phyloP scores from a whole-genome alignment of 2,329 filamentous ascomycete species.

The Fusarium sp. region DNA sequence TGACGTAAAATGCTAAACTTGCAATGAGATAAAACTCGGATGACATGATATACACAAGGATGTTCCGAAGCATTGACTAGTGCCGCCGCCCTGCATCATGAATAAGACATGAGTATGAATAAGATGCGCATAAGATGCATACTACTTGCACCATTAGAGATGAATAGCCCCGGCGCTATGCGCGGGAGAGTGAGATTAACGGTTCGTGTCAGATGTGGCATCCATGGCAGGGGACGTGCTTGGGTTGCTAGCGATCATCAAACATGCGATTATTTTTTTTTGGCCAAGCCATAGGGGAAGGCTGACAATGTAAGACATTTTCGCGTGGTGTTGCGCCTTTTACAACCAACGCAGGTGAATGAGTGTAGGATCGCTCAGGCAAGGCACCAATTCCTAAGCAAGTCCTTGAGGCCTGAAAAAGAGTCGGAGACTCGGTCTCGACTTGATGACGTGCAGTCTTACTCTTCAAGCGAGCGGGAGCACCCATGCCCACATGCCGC shows the following conservation, averaged over 20 bases:
- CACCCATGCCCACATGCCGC: conserved; percentile 35
- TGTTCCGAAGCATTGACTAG: conserved; percentile 5
- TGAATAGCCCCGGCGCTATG: conserved; percentile 35
- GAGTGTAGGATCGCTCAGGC: conserved; percentile 6
- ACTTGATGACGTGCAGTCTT: conserved; percentile 45
- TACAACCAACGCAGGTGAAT: background rate
- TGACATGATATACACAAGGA: conserved; percentile 6
- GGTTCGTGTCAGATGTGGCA: conserved; percentile 41
- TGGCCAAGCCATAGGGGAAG: conserved; percentile 8
- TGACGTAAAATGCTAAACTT: background rate
- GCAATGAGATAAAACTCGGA: conserved; percentile 2
- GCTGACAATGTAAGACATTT: conserved; percentile 12
- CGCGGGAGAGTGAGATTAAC: conserved; percentile 35
- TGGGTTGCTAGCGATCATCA: conserved; percentile 16
- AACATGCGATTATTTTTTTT: conserved; percentile 34
- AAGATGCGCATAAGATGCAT: conserved; percentile 17
- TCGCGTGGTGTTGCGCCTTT: conserved; percentile 13
- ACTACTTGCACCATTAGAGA: conserved; percentile 24
- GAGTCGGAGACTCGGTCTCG: conserved; percentile 23
- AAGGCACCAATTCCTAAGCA: conserved; percentile 13
- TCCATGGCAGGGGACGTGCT: conserved; percentile 18
- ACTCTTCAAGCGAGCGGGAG: conserved; percentile 32
- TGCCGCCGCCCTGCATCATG: conserved; percentile 2
- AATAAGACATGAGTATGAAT: conserved; percentile 10
- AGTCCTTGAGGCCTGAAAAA: conserved; percentile 33